These are phyloP conservation scores for Globisporangium emineosum DNA, from an alignment of 352 stramenopile species.

Conservation along the genomic window DNA sequence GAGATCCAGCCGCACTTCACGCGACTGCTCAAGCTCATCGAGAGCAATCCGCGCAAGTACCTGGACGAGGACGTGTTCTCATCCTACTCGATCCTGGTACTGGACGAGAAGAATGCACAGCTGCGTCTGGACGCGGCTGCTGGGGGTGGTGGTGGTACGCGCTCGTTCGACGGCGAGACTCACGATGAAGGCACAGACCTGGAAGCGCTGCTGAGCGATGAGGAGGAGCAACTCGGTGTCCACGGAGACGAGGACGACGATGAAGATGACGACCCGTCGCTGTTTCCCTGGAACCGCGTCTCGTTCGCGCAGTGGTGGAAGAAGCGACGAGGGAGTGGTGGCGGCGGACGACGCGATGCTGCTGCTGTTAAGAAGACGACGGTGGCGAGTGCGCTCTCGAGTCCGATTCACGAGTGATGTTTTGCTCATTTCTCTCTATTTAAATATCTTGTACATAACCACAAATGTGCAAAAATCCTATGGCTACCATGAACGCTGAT, in stretches of 20 bases:
- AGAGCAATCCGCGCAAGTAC: constrained; percentile 89
- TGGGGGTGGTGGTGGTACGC: neutral
- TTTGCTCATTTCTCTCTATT: constrained; percentile 5
- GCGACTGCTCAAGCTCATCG: constrained; percentile 78
- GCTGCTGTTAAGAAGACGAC: neutral
- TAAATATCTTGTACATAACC: neutral
- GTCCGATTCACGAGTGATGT: constrained; percentile 17
- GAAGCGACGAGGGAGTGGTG: constrained; percentile 29
- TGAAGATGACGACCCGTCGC: constrained; percentile 37
- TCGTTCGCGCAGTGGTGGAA: constrained; percentile 81
- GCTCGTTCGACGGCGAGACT: constrained; percentile 35
- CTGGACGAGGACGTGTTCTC: constrained; percentile 84
- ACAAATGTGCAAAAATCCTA: constrained; percentile 9
- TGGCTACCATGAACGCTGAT: neutral
- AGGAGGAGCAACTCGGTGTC: constrained; percentile 38
- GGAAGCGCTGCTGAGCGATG: constrained; percentile 65
- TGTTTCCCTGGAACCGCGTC: constrained; percentile 73
- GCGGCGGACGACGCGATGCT: constrained; percentile 17
- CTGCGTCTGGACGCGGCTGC: constrained; percentile 18
- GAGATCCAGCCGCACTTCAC: constrained; percentile 88
- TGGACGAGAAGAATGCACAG: constrained; percentile 54
- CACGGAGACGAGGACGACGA: constrained; percentile 24
- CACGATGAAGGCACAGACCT: constrained; percentile 65
- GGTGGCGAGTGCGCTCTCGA: neutral
- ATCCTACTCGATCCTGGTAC: constrained; percentile 66